Conservation (phyloP, 208 protist genomes). For the Wallacemonas rigidus region DNA sequence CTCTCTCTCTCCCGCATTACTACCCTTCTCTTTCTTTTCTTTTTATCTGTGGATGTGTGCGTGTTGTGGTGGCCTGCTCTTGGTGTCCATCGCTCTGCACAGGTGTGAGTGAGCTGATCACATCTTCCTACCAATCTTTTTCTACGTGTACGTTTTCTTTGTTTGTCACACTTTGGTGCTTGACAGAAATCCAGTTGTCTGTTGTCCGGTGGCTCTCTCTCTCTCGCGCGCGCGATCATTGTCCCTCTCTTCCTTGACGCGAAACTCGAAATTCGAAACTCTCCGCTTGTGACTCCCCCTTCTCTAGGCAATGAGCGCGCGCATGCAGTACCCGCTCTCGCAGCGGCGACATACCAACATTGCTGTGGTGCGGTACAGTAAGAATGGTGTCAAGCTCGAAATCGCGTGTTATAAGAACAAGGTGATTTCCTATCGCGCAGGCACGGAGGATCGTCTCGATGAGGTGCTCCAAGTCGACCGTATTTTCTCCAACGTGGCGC, state of each 20-base stretch:
- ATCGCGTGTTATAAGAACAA: slow-evolving; percentile 94
- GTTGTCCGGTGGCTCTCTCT: no score
- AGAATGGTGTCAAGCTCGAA: slow-evolving; percentile 84
- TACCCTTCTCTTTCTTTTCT: slow-evolving; percentile 9
- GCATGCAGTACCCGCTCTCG: slow-evolving; percentile 84
- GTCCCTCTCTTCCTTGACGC: no score
- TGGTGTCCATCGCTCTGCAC: no score
- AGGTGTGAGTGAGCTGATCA: no score
- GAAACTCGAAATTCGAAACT: no score
- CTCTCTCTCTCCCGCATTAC: slow-evolving; percentile 4
- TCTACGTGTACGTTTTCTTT: no score
- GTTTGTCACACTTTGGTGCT: no score
- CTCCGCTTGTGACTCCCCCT: no score
- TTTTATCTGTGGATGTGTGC: not conserved
- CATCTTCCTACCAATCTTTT: no score
- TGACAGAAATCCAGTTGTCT: no score
- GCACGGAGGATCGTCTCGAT: slow-evolving; percentile 82
- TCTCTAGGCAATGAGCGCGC: slow-evolving; percentile 66
- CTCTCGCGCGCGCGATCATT: no score
- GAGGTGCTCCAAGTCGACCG: slow-evolving; percentile 92
- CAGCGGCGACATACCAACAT: slow-evolving; percentile 92
- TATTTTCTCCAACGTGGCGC: slow-evolving; percentile 87
- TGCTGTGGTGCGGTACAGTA: slow-evolving; percentile 81
- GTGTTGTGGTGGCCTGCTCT: no score
- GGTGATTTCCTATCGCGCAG: slow-evolving; percentile 87